Conservation (phyloP, 805 yeast species). For the Wickerhamomyces mucosus region DNA sequence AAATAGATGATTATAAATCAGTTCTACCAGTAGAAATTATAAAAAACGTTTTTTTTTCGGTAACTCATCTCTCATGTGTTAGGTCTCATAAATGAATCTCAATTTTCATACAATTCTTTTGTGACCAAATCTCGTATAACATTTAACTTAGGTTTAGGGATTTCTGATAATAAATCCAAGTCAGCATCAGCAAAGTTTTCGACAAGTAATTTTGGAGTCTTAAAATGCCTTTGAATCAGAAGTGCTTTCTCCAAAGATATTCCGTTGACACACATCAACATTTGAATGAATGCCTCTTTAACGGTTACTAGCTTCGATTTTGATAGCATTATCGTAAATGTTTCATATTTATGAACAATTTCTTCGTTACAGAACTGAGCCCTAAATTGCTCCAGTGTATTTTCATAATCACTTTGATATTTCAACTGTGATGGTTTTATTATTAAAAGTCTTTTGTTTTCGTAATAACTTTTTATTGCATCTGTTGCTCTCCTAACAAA, state of each 20-base stretch:
- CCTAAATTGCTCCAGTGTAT: conserved; percentile 33
- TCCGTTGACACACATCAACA: conserved; percentile 77
- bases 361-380: conserved; percentile 28
- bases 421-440: conserved; percentile 40
- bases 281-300: conserved; percentile 61
- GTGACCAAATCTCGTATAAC: too few relatives aligned
- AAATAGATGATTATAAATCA: too few relatives aligned
- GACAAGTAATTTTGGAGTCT: conserved; percentile 59
- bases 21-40: too few relatives aligned
- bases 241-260: conserved; percentile 79
- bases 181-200: conserved; percentile 28
- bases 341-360: conserved; percentile 37
- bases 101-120: too few relatives aligned
- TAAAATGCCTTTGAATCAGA: conserved; percentile 58
- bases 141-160: too few relatives aligned
- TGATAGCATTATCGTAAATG: conserved; percentile 59
- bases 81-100: too few relatives aligned
- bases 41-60: too few relatives aligned
- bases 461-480: conserved; percentile 31
- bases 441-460: conserved; percentile 32
- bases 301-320: conserved; percentile 66
- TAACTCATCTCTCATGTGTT: too few relatives aligned
- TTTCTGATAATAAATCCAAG: not conserved
- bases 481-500: conserved; percentile 44
- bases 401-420: conserved; percentile 41